A percentile compares a stretch with the other conserved stretches of the same genome.
These are phyloP conservation scores for Aspergillus sclerotialis DNA, from an alignment of 2,329 filamentous ascomycete genomes.

Conservation along the genomic window DNA sequence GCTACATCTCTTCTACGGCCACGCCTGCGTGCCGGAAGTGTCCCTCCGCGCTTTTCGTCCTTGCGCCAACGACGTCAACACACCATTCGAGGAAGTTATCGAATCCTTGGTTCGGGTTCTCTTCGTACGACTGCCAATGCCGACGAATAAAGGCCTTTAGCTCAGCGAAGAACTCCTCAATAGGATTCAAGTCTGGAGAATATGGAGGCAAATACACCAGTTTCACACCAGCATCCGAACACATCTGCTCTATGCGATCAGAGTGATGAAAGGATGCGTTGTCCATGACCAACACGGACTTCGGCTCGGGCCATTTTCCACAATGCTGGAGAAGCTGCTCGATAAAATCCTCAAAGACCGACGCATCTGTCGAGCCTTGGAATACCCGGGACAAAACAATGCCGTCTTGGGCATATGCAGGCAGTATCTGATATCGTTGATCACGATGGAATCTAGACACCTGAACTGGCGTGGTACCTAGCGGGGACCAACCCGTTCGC, in stretches of 20 bases:
- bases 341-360: constrained; percentile 24
- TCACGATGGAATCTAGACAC: constrained; percentile 13
- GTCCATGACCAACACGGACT: constrained; percentile 26
- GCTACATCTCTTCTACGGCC: constrained; percentile 6
- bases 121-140: constrained; percentile 16
- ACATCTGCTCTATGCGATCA: constrained; percentile 21
- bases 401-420: constrained; percentile 25
- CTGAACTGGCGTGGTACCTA: constrained; percentile 13
- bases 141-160: constrained; percentile 28
- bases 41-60: constrained; percentile 13
- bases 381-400: constrained; percentile 22
- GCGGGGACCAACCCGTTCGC: constrained; percentile 21
- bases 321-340: constrained; percentile 19
- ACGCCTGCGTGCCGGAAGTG: constrained; percentile 19
- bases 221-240: constrained; percentile 19
- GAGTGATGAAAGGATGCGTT: constrained; percentile 20
- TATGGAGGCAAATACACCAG: constrained; percentile 28
- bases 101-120: constrained; percentile 14
- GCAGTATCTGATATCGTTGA: constrained; percentile 23
- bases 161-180: constrained; percentile 30
- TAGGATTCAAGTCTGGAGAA: constrained; percentile 29
- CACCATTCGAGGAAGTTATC: constrained; percentile 20
- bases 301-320: constrained; percentile 17
- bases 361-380: constrained; percentile 20
- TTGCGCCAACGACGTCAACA: constrained; percentile 17